Evolutionary conservation across 2,329 filamentous ascomycete genomes (phyloP).

Genomic region (Penicillium olsonii): DNA sequence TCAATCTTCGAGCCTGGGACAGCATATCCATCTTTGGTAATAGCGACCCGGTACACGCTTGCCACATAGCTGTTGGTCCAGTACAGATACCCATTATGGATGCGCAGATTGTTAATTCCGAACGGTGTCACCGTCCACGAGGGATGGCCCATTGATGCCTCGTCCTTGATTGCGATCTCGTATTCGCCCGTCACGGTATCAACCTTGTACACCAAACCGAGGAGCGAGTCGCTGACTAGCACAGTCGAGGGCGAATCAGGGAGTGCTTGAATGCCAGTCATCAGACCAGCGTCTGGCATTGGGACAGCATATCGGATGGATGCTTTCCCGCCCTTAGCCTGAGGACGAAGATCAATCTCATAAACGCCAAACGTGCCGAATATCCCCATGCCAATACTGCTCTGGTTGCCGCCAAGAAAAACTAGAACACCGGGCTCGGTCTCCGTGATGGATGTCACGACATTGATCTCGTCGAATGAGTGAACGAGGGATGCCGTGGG

Average conservation of each 20-base stretch:
- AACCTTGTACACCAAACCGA: constrained; percentile 10
- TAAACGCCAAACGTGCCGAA: constrained; percentile 1
- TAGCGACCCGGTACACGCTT: neutral
- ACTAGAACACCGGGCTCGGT: too few relatives aligned
- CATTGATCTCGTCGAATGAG: too few relatives aligned
- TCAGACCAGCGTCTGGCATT: neutral
- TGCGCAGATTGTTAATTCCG: constrained; percentile 14
- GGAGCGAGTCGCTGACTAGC: constrained; percentile 12
- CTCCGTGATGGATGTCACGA: too few relatives aligned
- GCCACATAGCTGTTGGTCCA: constrained; percentile 5
- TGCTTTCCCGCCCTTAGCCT: neutral
- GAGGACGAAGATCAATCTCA: constrained; percentile 3
- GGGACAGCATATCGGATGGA: neutral
- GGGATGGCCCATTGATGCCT: constrained; percentile 1
- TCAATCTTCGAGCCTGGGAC: neutral
- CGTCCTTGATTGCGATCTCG: constrained; percentile 4
- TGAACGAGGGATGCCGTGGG: too few relatives aligned
- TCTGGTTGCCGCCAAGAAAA: constrained; percentile 5
- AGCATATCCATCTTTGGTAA: constrained; percentile 1
- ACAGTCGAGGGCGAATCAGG: neutral
- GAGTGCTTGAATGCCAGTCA: neutral
- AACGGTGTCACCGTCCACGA: neutral
- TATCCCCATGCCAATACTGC: neutral
- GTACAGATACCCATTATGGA: constrained; percentile 9
- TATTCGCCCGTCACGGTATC: constrained; percentile 5